phyloP scores from a whole-genome alignment of 2,329 filamentous ascomycete species.

The Paecilomyces sp. region DNA sequence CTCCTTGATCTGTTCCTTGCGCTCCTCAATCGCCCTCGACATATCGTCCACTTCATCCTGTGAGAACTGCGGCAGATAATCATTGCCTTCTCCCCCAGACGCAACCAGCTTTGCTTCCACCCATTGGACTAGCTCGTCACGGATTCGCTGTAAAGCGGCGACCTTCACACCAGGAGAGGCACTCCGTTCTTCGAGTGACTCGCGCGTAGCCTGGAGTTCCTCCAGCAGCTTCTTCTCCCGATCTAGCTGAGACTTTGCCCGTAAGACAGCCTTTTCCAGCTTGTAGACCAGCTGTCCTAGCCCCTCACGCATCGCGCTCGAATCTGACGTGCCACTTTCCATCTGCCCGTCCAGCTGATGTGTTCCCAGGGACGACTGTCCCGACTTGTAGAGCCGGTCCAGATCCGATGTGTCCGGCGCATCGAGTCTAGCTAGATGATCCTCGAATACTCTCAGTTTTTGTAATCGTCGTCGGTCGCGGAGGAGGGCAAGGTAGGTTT shows the following conservation, averaged over 20 bases:
- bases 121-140: slow-evolving; percentile 45
- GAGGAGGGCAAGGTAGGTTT: slow-evolving; percentile 38
- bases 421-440: slow-evolving; percentile 36
- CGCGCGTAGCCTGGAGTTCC: slow-evolving; percentile 19
- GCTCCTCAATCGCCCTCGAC: slow-evolving; percentile 20
- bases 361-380: slow-evolving; percentile 7
- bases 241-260: slow-evolving; percentile 28
- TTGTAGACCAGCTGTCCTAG: slow-evolving; percentile 29
- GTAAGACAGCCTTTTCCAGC: slow-evolving; percentile 32
- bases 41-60: slow-evolving; percentile 24
- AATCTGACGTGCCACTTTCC: slow-evolving; percentile 5
- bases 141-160: slow-evolving; percentile 36
- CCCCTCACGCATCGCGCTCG: slow-evolving; percentile 8
- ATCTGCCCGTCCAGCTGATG: slow-evolving; percentile 10
- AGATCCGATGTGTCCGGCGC: slow-evolving; percentile 14
- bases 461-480: slow-evolving; percentile 39
- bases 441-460: slow-evolving; percentile 41
- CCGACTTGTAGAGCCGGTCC: slow-evolving; percentile 13
- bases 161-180: slow-evolving; percentile 15
- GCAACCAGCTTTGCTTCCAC: slow-evolving; percentile 42
- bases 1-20: slow-evolving; percentile 24
- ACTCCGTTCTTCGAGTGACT: slow-evolving; percentile 5
- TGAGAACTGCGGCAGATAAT: slow-evolving; percentile 17
- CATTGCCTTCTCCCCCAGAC: slow-evolving; percentile 22
- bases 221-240: slow-evolving; percentile 27